These are phyloP conservation scores for Osmozyma mogii DNA, from an alignment of 805 yeast species.

Conservation along the genomic window DNA sequence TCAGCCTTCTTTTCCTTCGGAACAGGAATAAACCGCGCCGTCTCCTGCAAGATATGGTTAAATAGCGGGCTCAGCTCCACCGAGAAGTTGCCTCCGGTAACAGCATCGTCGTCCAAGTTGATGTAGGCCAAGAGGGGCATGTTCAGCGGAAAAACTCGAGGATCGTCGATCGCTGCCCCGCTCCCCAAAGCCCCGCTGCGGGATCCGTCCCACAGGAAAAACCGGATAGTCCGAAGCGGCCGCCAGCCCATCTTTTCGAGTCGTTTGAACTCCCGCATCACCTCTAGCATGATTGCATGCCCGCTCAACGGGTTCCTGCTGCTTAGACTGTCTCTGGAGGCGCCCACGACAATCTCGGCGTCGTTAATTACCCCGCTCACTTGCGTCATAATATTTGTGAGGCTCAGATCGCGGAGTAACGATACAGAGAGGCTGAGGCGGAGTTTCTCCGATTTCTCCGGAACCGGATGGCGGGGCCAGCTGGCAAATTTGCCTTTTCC, in stretches of 20 bases:
- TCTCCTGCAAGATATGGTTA: constrained; percentile 20
- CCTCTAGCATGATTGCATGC: constrained; percentile 32
- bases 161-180: constrained; percentile 15
- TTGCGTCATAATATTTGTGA: constrained; percentile 24
- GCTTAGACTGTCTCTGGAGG: constrained; percentile 31
- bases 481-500: too few species aligned
- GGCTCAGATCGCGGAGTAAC: constrained; percentile 1
- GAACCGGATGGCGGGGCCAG: constrained; percentile 6
- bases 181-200: constrained; percentile 28
- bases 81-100: constrained; percentile 28
- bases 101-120: constrained; percentile 31
- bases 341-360: constrained; percentile 33
- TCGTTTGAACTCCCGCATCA: constrained; percentile 26
- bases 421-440: background rate
- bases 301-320: constrained; percentile 29
- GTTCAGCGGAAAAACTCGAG: constrained; percentile 12
- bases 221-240: constrained; percentile 32
- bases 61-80: constrained; percentile 31
- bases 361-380: constrained; percentile 32
- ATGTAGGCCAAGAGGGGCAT: constrained; percentile 27
- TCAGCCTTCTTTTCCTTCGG: constrained; percentile 12
- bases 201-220: constrained; percentile 36
- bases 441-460: too few species aligned
- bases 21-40: constrained; percentile 25
- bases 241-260: constrained; percentile 32